Evolutionary conservation across 371 early-diverging fungal genomes (phyloP), one percentile per base, ranked within the genome.

Genomic region (Mucor saturninus): DNA sequence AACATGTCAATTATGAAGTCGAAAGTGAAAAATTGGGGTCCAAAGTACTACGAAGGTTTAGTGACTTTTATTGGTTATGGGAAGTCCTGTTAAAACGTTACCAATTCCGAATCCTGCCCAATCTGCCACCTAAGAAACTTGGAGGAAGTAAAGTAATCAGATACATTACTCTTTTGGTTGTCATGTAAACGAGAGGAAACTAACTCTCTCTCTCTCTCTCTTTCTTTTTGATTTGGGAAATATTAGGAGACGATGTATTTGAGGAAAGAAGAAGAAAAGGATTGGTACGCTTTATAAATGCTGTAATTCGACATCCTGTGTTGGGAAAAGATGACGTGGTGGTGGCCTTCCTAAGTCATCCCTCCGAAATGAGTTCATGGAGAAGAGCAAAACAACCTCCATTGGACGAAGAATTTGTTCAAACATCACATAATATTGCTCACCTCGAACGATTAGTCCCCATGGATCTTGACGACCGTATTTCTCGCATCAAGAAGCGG

Each of bases 31-130:
- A 82, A 51, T 81, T 82, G 21, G 72, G 76, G 15, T 73, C 85
- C 4, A 81, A 76, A 43, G 94, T 93, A 1, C 68, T 88, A 29
- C 83, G 95, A 13, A 82, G 95, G 58, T 95, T 92, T 68, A 92
- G 90, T 62, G 95, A 95, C 71, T 94, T 95, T 69, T 87, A 85
- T 76, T 93, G 93, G 93, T 69, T 95, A 45, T 80, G 86, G 62
- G 91, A 91, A 50, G 76, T 88, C 14, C 69, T 95, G 7, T 55
- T 79, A 29, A 90, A 86, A 58, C 72, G 89, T 55, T 95, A 94
- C 58, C 93, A 92, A 1, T 92, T 78, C 60, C 79, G 95, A 11
- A 84, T 88, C 48, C 77, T 89, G 11, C 87, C 90, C 5, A 81
- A 81, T 54, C 69, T 91, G 26, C 90, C 90, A 51, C 89, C 90